Percentiles rank a stretch among this genome's conserved stretches.
These are phyloP conservation scores for Elasticomyces elasticus DNA, from an alignment of 495 filamentous ascomycete species.

Conservation along the genomic window DNA sequence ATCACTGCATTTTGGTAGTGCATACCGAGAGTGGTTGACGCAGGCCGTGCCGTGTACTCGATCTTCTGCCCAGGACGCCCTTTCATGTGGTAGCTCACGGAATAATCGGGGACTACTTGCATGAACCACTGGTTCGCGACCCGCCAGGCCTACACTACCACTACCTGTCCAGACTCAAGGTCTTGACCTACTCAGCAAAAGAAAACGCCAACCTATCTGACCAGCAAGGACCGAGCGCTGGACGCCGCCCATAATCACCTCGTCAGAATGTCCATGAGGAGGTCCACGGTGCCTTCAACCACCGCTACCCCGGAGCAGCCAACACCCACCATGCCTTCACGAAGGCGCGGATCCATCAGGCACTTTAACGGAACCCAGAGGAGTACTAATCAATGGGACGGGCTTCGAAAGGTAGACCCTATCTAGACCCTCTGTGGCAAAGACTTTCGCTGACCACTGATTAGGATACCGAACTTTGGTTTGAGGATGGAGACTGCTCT, in stretches of 20 bases:
- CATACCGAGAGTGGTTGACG: not conserved
- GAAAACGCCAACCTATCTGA: not conserved
- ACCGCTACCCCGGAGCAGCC: not conserved
- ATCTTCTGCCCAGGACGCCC: not conserved
- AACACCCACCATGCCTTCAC: not conserved
- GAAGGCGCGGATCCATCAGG: constrained; percentile 14
- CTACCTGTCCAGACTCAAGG: too few species aligned
- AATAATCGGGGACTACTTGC: not conserved
- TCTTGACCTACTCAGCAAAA: too few species aligned
- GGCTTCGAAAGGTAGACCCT: constrained; percentile 16
- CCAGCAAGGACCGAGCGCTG: not conserved
- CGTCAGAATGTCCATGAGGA: not conserved
- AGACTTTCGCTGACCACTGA: not conserved
- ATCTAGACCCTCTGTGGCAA: not conserved
- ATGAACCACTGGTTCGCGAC: not conserved
- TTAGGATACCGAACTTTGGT: constrained; percentile 56
- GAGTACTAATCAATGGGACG: constrained; percentile 28
- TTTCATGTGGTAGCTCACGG: not conserved
- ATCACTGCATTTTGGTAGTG: not conserved
- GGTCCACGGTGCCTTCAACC: not conserved
- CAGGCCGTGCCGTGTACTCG: not conserved
- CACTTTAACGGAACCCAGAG: constrained; percentile 50
- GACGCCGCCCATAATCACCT: not conserved
- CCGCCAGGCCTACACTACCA: not conserved
- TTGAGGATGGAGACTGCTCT: constrained; percentile 49